Evolutionary conservation across 176 grass and related monocot genomes (phyloP).

Genomic region (Zoysia pacifica): DNA sequence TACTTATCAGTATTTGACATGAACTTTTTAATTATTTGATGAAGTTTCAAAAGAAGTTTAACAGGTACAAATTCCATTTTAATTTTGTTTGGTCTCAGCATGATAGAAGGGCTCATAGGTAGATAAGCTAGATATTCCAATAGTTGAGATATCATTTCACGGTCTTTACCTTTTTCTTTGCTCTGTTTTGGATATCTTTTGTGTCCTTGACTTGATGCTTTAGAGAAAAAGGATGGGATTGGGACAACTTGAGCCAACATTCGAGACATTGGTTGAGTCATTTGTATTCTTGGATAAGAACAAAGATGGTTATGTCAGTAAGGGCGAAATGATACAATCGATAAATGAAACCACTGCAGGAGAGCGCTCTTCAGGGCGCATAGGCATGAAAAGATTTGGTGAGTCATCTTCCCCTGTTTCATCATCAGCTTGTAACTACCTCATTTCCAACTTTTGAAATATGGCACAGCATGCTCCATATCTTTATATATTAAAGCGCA

Average conservation of each 20-base stretch:
- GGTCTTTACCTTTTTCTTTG: background rate
- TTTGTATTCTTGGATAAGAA: conserved; percentile 99
- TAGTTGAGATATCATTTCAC: background rate
- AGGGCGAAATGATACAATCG: conserved; percentile 86
- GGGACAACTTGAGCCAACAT: conserved; percentile 76
- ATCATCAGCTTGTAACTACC: too few species aligned
- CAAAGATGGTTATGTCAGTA: conserved; percentile 99
- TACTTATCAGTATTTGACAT: background rate
- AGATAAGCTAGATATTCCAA: background rate
- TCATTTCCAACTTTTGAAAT: too few species aligned
- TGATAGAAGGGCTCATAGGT: background rate
- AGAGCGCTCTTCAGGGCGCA: conserved; percentile 94
- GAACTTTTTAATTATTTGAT: background rate
- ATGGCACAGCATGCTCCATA: too few species aligned
- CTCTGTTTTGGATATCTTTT: background rate
- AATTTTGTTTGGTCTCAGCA: too few species aligned
- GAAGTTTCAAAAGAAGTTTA: background rate
- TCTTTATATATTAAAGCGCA: too few species aligned
- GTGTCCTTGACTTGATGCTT: conserved; percentile 50
- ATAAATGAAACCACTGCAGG: conserved; percentile 91
- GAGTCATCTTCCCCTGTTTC: conserved; percentile 33
- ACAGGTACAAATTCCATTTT: background rate
- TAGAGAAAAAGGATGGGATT: conserved; percentile 89
- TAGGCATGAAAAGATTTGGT: conserved; percentile 98
- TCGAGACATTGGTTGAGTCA: conserved; percentile 84